Evolutionary conservation across 176 grass and related monocot species (phyloP).

Genomic region (Aechmea fasciata): DNA sequence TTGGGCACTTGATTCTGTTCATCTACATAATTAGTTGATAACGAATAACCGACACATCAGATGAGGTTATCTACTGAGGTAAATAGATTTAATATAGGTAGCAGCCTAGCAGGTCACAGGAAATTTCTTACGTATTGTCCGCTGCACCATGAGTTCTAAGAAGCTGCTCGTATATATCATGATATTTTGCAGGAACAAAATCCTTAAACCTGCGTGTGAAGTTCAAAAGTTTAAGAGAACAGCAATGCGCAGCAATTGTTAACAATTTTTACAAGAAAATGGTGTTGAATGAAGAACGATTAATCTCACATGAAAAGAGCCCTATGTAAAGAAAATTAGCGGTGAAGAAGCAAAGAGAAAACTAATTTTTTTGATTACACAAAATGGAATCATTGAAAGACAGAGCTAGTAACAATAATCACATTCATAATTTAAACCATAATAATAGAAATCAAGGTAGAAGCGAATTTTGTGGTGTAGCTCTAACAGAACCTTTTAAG

Average conservation of each 20-base stretch:
- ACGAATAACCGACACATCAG: conserved; percentile 1
- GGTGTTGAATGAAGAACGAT: background rate
- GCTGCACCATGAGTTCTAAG: conserved; percentile 36
- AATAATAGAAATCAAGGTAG: background rate
- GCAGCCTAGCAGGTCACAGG: conserved; percentile 9
- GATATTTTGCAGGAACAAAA: conserved; percentile 76
- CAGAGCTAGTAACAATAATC: too few relatives aligned
- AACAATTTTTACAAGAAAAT: background rate
- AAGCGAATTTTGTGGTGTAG: background rate
- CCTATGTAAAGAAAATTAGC: too few relatives aligned
- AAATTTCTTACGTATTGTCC: conserved; percentile 29
- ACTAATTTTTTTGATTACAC: too few relatives aligned
- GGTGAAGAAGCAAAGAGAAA: too few relatives aligned
- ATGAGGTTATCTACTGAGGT: conserved; percentile 1
- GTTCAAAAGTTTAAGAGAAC: background rate
- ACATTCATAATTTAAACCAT: too few relatives aligned
- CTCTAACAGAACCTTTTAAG: conserved; percentile 53
- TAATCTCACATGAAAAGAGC: conserved; percentile 7
- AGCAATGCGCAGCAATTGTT: background rate
- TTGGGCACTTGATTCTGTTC: too few relatives aligned
- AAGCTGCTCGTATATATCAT: conserved; percentile 62
- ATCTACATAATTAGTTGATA: too few relatives aligned
- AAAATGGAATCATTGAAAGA: too few relatives aligned
- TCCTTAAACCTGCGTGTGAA: conserved; percentile 64
- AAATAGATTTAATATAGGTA: conserved; percentile 18